phyloP scores from a whole-genome alignment of 139 green algal genomes.

The Chlamydomonas incerta region DNA sequence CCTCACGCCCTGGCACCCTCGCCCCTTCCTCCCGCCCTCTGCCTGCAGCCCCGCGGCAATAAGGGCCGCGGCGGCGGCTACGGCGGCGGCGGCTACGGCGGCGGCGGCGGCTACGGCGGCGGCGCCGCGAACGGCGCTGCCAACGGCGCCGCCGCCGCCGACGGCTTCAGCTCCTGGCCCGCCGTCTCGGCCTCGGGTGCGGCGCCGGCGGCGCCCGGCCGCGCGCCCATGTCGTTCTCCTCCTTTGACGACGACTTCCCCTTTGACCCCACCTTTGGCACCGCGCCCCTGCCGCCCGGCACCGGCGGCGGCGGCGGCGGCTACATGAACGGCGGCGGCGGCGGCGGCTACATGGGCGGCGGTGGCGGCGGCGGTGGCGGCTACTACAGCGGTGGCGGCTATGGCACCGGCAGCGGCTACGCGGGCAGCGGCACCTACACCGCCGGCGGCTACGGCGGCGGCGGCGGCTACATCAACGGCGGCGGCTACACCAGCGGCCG shows the following conservation, averaged over 20 bases:
- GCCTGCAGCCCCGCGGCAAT: too few species aligned
- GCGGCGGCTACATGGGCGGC: not conserved
- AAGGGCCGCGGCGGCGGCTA: too few species aligned
- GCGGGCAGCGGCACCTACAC: not conserved
- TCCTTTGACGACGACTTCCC: constrained; percentile 11
- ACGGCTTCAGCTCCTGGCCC: not conserved
- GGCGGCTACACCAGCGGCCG: not conserved
- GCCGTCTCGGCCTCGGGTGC: not conserved
- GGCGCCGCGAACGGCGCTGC: too few species aligned
- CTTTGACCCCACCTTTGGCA: not conserved
- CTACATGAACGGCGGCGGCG: not conserved
- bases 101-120: not conserved
- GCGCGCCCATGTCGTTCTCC: not conserved
- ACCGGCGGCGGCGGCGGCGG: not conserved
- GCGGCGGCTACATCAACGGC: not conserved
- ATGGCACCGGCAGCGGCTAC: too few species aligned
- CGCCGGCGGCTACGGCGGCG: not conserved
- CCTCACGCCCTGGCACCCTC: too few species aligned
- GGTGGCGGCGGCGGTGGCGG: not conserved
- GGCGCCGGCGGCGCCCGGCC: not conserved
- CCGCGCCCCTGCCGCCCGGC: not conserved
- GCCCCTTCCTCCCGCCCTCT: too few species aligned
- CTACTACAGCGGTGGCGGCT: not conserved
- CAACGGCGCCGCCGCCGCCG: too few species aligned
- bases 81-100: not conserved